Evolutionary conservation across 2,329 filamentous ascomycete genomes (phyloP).

Genomic region (Cyphellophora europaea): DNA sequence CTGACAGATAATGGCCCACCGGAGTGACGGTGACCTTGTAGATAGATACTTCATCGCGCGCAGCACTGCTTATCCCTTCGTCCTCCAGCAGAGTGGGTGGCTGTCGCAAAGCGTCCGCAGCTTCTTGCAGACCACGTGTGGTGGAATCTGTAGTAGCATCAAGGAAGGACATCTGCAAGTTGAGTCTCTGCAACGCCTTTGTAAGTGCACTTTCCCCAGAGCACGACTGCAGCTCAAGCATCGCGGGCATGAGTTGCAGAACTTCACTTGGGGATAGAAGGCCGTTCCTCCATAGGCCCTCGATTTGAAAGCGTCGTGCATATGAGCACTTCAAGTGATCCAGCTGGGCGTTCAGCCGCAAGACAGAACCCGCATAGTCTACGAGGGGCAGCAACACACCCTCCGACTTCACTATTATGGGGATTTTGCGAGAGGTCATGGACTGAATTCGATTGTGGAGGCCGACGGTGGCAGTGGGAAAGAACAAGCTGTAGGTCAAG

Average conservation of each 20-base stretch:
- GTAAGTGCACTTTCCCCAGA: conserved; percentile 30
- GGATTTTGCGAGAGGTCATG: conserved; percentile 20
- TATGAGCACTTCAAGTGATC: conserved; percentile 37
- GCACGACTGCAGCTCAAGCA: conserved; percentile 34
- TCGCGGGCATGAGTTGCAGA: conserved; percentile 44
- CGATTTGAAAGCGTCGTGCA: conserved; percentile 50
- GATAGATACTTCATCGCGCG: conserved; percentile 37
- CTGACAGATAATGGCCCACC: conserved; percentile 40
- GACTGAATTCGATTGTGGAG: conserved; percentile 15
- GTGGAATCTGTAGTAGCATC: conserved; percentile 14
- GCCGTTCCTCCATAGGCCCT: conserved; percentile 22
- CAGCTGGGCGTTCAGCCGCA: conserved; percentile 23
- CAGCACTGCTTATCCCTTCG: conserved; percentile 14
- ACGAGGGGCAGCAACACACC: conserved; percentile 3
- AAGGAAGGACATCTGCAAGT: conserved; percentile 24
- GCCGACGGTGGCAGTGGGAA: conserved; percentile 21
- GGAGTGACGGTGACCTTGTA: conserved; percentile 53
- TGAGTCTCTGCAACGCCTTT: conserved; percentile 28
- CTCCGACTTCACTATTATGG: conserved; percentile 17
- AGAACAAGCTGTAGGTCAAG: conserved; percentile 39
- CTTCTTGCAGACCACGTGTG: conserved; percentile 14
- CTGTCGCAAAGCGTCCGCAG: conserved; percentile 1
- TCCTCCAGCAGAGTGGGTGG: conserved; percentile 1
- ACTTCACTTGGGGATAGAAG: conserved; percentile 4
- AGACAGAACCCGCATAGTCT: conserved; percentile 12